phyloP scores from a whole-genome alignment of 2,329 filamentous ascomycete genomes.

The Verticillium dahliae region DNA sequence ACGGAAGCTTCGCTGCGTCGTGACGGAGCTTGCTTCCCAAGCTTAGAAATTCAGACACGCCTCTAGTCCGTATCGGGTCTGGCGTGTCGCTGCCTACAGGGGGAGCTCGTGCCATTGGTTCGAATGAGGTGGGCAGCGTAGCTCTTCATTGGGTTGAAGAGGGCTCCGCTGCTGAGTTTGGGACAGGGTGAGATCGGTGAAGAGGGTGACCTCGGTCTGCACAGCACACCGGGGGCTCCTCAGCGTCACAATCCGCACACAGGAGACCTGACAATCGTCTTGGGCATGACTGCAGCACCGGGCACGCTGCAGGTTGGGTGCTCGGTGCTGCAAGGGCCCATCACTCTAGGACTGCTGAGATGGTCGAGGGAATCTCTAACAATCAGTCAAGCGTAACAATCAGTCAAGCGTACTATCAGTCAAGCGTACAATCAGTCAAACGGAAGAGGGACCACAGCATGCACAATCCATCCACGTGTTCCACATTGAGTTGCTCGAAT shows the following conservation, averaged over 20 bases:
- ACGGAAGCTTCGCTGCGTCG: neutral
- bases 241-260: neutral
- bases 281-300: neutral
- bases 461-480: too few species aligned
- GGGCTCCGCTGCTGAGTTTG: neutral
- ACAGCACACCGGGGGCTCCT: neutral
- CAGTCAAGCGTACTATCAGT: too few species aligned
- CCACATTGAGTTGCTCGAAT: too few species aligned
- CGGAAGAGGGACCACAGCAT: neutral
- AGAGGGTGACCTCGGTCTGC: neutral
- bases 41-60: slow-evolving; percentile 2
- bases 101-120: neutral
- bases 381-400: too few species aligned
- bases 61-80: neutral
- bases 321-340: neutral
- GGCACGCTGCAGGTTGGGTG: neutral
- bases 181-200: neutral
- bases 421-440: neutral
- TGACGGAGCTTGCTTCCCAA: neutral
- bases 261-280: neutral
- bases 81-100: neutral
- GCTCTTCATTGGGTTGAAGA: neutral
- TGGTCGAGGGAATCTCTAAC: too few species aligned
- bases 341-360: too few species aligned
- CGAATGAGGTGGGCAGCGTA: neutral